Conservation (phyloP, 2,329 filamentous ascomycete genomes). For the Colletotrichum cordylinicola region DNA sequence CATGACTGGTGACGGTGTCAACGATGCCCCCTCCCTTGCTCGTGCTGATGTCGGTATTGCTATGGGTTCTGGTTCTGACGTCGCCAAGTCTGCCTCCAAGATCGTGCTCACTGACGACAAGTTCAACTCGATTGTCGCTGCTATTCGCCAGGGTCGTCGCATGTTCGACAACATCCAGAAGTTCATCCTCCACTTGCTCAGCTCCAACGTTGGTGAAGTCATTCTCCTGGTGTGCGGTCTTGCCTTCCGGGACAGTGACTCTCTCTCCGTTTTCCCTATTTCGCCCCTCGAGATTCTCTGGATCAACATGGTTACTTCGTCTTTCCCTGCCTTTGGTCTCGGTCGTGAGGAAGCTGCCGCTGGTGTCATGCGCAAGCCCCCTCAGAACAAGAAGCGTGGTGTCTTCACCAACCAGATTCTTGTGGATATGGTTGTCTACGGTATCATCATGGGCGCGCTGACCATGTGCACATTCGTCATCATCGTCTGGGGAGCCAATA, state of each 20-base stretch:
- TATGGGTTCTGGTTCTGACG: conserved; percentile 88
- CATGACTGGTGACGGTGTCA: conserved; percentile 90
- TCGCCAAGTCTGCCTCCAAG: conserved; percentile 81
- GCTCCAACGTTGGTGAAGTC: conserved; percentile 85
- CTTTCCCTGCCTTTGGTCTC: conserved; percentile 86
- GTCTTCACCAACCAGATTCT: conserved; percentile 82
- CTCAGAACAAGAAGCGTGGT: conserved; percentile 70
- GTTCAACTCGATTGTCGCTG: conserved; percentile 84
- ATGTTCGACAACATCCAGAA: conserved; percentile 93
- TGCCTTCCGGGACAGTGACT: conserved; percentile 74
- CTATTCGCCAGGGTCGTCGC: conserved; percentile 81
- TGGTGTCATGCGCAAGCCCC: conserved; percentile 82
- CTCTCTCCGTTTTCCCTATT: conserved; percentile 84
- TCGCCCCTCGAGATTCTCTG: conserved; percentile 87
- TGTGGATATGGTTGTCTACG: conserved; percentile 81
- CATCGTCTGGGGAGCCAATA: conserved; percentile 61
- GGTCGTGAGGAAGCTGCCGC: conserved; percentile 78
- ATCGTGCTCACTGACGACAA: conserved; percentile 90
- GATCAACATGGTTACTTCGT: conserved; percentile 94
- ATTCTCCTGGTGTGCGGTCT: conserved; percentile 82
- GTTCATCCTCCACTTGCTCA: conserved; percentile 80
- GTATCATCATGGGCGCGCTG: conserved; percentile 76
- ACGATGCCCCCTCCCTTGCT: conserved; percentile 83
- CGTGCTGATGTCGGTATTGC: conserved; percentile 86
- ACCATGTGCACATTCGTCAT: conserved; percentile 72